Base-by-base conservation (phyloP, 1,139 yeast species). In the Geotrichum citri-aurantii region DNA sequence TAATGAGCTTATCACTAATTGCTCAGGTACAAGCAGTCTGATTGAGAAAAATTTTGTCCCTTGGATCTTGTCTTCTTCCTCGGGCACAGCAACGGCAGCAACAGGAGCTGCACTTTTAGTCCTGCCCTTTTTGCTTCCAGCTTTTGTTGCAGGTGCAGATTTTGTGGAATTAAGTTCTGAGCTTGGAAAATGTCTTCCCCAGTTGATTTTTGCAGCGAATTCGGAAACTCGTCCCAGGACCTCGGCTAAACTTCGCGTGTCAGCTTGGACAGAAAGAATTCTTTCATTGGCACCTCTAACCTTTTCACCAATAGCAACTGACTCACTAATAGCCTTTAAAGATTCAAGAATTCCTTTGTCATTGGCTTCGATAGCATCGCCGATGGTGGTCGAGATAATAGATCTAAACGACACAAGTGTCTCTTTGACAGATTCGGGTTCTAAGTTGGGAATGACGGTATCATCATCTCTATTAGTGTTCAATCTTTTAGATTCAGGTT, bases 41-140 rank as follows among this genome's bases (percentile, higher is more conserved):
- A 54, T 33, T 12, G 57, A 46, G 27, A 50, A 37, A 19, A 11
- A 23, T 55, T 68, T 68, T 37, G 64, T 62, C 33, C 64, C 69
- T 19, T 66, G 60, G 10, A 65, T 57, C 54, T 63, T 64, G 48
- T 65, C 68, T 49, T 65, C 70, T 44, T 65, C 68, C 24, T 67
- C 64, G 2, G 66, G 65, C 52, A 64, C 51, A 11, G 40, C 29
- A 26, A n/a, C n/a, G n/a, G 29, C 50, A 6, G 55, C 33, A 24
- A 42, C 40, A 14, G 56, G 29, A 10, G 48, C 26, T 2, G 33
- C 48, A 8, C 26, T 26, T 23, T 48, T 50, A 21, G 52, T 55
- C 10, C 59, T 54, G 3, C 48, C 40, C 26, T 50, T 57, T 44
- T 50, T 57, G 12, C n/a, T 31, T 48, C 52, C 50, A 19, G 52